Evolutionary conservation across 1,284 basidiomycete genomes (phyloP).

Genomic region (Cutaneotrichosporon dermatis): DNA sequence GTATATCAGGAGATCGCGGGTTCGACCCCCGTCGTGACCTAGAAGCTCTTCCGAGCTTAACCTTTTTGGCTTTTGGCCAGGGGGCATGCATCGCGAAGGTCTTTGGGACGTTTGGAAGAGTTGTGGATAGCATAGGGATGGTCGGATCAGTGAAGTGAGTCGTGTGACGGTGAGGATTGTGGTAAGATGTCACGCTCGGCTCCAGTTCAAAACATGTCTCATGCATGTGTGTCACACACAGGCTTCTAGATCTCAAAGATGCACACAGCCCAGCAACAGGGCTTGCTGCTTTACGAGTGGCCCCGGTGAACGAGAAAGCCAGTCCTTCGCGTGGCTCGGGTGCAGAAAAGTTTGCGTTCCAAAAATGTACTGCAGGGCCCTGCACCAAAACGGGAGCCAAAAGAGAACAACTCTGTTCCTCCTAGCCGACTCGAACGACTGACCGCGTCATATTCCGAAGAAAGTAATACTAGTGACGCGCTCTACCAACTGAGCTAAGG

Average conservation of each 20-base stretch:
- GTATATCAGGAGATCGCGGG: constrained; percentile 1
- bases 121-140: neutral
- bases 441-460: neutral
- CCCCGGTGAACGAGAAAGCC: too few relatives aligned
- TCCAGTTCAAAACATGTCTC: too few relatives aligned
- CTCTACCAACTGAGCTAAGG: constrained; percentile 41
- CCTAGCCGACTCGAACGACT: constrained; percentile 9
- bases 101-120: neutral
- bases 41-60: neutral
- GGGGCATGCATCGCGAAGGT: neutral
- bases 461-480: constrained; percentile 34
- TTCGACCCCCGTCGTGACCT: constrained; percentile 3
- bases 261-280: too few relatives aligned
- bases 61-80: neutral
- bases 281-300: too few relatives aligned
- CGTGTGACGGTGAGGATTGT: too few relatives aligned
- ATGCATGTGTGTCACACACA: too few relatives aligned
- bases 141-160: neutral
- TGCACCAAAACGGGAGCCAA: too few relatives aligned
- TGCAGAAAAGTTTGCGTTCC: too few relatives aligned
- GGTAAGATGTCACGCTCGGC: too few relatives aligned
- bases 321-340: too few relatives aligned
- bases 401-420: neutral
- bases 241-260: too few relatives aligned
- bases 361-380: too few relatives aligned